Percentiles rank a stretch among this genome's conserved stretches.
phyloP scores from a whole-genome alignment of 768 basidiomycete genomes.

The Pulveroboletus sp. region DNA sequence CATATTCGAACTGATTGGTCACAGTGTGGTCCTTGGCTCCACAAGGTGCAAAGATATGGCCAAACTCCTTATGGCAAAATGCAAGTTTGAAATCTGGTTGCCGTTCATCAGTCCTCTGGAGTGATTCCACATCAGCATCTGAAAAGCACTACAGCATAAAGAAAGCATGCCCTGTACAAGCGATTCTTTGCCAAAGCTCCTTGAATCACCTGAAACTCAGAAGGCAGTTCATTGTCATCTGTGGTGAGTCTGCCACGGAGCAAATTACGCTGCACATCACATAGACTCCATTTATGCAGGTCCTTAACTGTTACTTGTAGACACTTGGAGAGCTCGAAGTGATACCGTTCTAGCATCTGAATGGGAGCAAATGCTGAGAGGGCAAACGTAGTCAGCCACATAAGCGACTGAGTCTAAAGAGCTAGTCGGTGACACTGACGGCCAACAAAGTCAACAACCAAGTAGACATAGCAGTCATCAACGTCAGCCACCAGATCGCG shows the following conservation, averaged over 20 bases:
- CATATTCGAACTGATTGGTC: background rate
- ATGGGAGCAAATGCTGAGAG: background rate
- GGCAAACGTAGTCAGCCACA: background rate
- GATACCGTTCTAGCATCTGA: background rate
- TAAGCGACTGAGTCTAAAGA: accelerated
- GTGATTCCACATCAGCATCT: background rate
- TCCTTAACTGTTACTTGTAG: background rate
- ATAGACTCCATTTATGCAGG: background rate
- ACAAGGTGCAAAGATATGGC: background rate
- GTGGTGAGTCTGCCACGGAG: background rate
- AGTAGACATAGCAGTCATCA: background rate
- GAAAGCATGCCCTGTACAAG: background rate
- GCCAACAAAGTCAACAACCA: background rate
- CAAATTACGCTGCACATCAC: background rate
- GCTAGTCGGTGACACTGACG: background rate
- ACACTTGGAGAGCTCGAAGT: background rate
- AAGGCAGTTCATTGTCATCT: background rate
- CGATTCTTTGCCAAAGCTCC: background rate
- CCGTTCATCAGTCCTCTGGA: background rate
- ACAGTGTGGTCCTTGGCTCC: background rate
- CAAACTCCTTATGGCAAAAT: background rate
- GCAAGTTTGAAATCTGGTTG: background rate
- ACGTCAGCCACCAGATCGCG: background rate
- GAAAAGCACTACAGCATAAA: too few relatives aligned
- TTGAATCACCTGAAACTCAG: background rate